These are phyloP conservation scores for Jaltomata sinuosa DNA, from an alignment of 257 asterid species.

Conservation along the genomic window DNA sequence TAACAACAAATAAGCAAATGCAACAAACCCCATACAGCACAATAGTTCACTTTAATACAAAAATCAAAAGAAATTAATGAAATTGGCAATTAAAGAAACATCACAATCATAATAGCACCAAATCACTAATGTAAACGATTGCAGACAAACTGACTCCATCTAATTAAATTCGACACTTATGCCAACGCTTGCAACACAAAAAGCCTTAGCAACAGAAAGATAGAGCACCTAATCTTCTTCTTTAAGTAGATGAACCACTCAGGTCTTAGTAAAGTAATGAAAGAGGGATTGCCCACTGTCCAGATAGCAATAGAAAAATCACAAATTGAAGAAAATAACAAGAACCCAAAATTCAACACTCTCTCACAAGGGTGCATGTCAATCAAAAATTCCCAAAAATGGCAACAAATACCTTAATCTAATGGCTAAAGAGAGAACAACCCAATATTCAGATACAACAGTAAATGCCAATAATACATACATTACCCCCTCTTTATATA, in stretches of 20 bases:
- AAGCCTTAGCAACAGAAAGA: neutral
- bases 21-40: neutral
- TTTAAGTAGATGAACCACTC: neutral
- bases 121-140: neutral
- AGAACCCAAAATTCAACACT: conserved; percentile 20
- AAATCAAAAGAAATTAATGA: neutral
- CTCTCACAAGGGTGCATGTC: conserved; percentile 35
- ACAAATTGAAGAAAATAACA: conserved; percentile 10
- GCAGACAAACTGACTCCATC: neutral
- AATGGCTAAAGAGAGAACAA: neutral
- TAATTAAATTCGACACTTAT: neutral
- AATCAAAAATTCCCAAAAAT: conserved; percentile 6
- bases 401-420: neutral
- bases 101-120: conserved; percentile 1
- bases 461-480: neutral
- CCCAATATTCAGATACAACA: neutral
- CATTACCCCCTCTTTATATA: neutral
- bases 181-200: neutral
- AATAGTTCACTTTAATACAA: neutral
- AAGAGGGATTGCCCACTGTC: neutral
- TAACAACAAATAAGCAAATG: neutral
- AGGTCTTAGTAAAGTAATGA: neutral
- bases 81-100: neutral
- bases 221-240: neutral
- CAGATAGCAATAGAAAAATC: neutral